phyloP scores from a whole-genome alignment of 176 grass and related monocot species.

The Phoenix roebelenii region DNA sequence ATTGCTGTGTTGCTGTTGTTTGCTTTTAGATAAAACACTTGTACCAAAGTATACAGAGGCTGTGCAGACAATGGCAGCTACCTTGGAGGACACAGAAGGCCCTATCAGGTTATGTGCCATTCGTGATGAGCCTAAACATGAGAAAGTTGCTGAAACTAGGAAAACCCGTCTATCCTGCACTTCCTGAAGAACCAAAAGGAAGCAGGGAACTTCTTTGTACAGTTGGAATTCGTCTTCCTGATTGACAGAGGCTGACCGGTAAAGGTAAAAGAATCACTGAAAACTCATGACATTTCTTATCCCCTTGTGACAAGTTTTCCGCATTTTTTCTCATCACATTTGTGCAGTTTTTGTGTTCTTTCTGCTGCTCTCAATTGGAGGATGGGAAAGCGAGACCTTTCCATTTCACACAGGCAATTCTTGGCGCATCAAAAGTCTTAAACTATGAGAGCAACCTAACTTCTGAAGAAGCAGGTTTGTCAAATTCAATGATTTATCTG shows the following conservation, averaged over 20 bases:
- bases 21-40: conserved; percentile 35
- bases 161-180: conserved; percentile 51
- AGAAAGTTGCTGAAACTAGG: conserved; percentile 30
- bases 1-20: background rate
- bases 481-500: conserved; percentile 80
- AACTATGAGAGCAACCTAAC: conserved; percentile 41
- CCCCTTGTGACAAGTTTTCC: background rate
- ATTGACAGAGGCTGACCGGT: conserved; percentile 63
- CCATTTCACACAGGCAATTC: conserved; percentile 69
- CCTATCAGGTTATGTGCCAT: conserved; percentile 5
- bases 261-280: conserved; percentile 37
- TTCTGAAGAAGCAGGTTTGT: conserved; percentile 61
- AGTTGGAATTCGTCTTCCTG: conserved; percentile 61
- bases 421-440: conserved; percentile 44
- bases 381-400: conserved; percentile 39
- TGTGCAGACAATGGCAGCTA: conserved; percentile 48
- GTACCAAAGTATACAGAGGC: conserved; percentile 61
- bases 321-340: background rate
- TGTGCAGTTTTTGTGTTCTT: conserved; percentile 74
- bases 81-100: conserved; percentile 42
- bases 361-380: conserved; percentile 54
- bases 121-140: conserved; percentile 17
- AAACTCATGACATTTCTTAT: background rate
- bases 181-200: conserved; percentile 75
- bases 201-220: conserved; percentile 58